A percentile compares a stretch with the other conserved stretches of the same genome.
Evolutionary conservation across 1,284 basidiomycete species (phyloP).

Genomic region (Ceratobasidium theobromae): DNA sequence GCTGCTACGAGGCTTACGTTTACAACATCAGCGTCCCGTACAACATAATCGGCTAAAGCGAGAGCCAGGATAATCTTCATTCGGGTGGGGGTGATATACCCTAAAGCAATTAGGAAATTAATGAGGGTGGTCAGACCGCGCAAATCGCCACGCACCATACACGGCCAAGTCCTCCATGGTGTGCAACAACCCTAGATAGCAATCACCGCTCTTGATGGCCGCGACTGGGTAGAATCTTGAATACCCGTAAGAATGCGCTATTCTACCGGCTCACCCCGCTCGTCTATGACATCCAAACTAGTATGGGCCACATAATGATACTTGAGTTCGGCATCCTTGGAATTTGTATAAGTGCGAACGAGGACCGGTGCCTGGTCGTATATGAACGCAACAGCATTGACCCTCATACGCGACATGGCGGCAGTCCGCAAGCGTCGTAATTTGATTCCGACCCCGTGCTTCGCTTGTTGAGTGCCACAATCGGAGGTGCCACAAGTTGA

Average conservation of each 20-base stretch:
- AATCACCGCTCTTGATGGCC: slow-evolving; percentile 60
- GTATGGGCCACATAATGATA: slow-evolving; percentile 37
- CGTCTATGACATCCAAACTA: slow-evolving; percentile 36
- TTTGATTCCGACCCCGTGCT: neutral
- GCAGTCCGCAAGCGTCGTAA: neutral
- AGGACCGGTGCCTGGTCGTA: slow-evolving; percentile 34
- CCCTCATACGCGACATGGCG: slow-evolving; percentile 19
- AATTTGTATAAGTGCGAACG: slow-evolving; percentile 33
- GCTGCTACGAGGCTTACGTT: slow-evolving; percentile 52
- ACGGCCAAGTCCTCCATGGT: slow-evolving; percentile 80
- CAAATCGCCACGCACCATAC: slow-evolving; percentile 50
- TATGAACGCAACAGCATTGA: slow-evolving; percentile 36
- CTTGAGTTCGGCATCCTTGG: slow-evolving; percentile 35
- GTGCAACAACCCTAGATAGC: slow-evolving; percentile 75
- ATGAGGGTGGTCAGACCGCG: neutral
- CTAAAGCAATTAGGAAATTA: neutral
- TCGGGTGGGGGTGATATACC: slow-evolving; percentile 77
- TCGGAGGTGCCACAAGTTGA: slow-evolving; percentile 20
- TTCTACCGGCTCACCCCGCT: slow-evolving; percentile 33
- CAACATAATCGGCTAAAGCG: slow-evolving; percentile 71
- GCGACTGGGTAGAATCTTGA: slow-evolving; percentile 38
- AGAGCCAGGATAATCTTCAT: slow-evolving; percentile 77
- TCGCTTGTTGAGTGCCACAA: neutral
- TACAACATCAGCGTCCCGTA: slow-evolving; percentile 71
- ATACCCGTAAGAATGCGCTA: neutral